Conservation (phyloP, 345 rosid species). For the Crucihimalaya himalaica region DNA sequence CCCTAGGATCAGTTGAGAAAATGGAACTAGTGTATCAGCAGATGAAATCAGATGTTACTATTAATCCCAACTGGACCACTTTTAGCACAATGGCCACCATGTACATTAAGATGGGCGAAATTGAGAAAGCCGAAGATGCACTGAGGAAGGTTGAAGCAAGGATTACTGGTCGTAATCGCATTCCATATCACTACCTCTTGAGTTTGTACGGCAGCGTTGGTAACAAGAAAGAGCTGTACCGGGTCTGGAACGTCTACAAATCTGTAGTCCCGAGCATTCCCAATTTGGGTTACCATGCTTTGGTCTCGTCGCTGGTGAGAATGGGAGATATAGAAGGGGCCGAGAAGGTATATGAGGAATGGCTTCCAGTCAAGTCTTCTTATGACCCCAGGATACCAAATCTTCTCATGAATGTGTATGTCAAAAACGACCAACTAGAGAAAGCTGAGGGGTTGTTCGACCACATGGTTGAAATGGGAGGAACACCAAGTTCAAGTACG, state of each 20-base stretch:
- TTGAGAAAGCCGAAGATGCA: constrained; percentile 80
- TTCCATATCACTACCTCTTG: constrained; percentile 86
- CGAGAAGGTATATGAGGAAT: constrained; percentile 72
- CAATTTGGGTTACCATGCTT: constrained; percentile 79
- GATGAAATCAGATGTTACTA: constrained; percentile 63
- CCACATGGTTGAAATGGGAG: constrained; percentile 70
- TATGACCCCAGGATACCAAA: constrained; percentile 86
- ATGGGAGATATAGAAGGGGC: constrained; percentile 74
- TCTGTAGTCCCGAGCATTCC: constrained; percentile 74
- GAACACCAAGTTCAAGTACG: constrained; percentile 70
- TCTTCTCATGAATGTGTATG: constrained; percentile 64
- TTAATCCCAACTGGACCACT: constrained; percentile 87
- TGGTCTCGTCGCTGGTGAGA: constrained; percentile 71
- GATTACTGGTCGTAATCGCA: constrained; percentile 77
- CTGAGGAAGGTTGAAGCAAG: constrained; percentile 77
- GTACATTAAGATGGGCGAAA: constrained; percentile 76
- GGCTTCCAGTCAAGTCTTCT: constrained; percentile 67
- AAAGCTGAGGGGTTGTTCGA: constrained; percentile 61
- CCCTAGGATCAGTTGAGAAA: constrained; percentile 62
- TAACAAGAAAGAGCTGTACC: constrained; percentile 66
- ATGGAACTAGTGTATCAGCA: constrained; percentile 78
- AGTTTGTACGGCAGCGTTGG: constrained; percentile 76
- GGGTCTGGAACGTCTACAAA: constrained; percentile 84
- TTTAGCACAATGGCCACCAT: constrained; percentile 90
- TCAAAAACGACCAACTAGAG: constrained; percentile 61